A percentile compares a stretch with the other conserved stretches of the same genome.
Evolutionary conservation across 768 basidiomycete species (phyloP).

Genomic region (Pleurotus djamor): DNA sequence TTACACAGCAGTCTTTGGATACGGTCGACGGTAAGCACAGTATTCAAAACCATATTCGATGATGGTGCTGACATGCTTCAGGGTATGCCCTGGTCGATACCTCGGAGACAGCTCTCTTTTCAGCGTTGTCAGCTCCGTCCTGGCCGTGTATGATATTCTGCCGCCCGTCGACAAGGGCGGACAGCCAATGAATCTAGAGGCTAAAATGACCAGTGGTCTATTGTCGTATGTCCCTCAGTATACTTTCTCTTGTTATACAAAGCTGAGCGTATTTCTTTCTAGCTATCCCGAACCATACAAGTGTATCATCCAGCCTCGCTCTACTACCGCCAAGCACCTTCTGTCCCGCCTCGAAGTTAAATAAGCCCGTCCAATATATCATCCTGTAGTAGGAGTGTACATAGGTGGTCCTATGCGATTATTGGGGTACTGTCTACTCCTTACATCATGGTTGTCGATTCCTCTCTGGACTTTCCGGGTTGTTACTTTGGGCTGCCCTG

Average conservation of each 20-base stretch:
- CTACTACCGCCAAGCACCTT: background rate
- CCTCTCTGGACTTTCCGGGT: too few relatives aligned
- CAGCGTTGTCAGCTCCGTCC: constrained; percentile 11
- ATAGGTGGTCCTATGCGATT: too few relatives aligned
- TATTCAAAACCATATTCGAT: background rate
- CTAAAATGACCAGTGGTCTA: background rate
- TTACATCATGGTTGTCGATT: too few relatives aligned
- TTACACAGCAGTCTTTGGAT: constrained; percentile 2
- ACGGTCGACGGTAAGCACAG: constrained; percentile 3
- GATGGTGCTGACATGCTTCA: background rate
- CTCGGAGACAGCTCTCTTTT: constrained; percentile 14
- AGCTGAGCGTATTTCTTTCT: background rate
- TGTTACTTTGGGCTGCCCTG: too few relatives aligned
- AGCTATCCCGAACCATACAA: constrained; percentile 7
- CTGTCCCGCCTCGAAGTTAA: background rate
- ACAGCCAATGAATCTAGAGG: background rate
- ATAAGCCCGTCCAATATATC: background rate
- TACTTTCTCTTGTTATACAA: background rate
- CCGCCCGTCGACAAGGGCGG: constrained; percentile 10
- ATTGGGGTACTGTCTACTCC: too few relatives aligned
- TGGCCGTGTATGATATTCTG: constrained; percentile 14
- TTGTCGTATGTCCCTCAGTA: background rate
- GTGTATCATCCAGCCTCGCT: constrained; percentile 6
- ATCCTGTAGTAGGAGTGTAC: too few relatives aligned
- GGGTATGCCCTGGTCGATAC: constrained; percentile 19